phyloP scores from a whole-genome alignment of 2,329 filamentous ascomycete species.

The Fusarium sp. region DNA sequence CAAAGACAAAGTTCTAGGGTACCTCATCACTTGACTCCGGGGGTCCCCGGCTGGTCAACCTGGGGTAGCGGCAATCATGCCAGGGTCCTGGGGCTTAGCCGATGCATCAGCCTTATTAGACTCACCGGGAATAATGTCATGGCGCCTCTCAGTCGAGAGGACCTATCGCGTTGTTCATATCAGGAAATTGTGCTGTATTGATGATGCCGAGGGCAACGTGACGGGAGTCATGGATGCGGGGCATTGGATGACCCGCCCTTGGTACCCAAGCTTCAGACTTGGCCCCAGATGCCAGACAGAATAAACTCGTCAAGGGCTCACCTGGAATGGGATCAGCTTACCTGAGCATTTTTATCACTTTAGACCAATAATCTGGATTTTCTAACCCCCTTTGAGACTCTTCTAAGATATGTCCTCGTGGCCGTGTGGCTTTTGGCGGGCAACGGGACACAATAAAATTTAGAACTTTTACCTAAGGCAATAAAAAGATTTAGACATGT shows the following conservation, averaged over 20 bases:
- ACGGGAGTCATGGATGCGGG: neutral
- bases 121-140: neutral
- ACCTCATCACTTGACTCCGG: neutral
- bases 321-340: no score
- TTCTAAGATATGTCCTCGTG: no score
- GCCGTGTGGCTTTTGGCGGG: no score
- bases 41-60: neutral
- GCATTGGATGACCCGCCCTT: neutral
- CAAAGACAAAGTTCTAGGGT: neutral
- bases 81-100: neutral
- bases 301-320: no score
- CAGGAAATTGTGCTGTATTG: neutral
- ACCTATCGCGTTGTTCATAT: neutral
- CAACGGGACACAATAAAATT: no score
- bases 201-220: neutral
- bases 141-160: neutral
- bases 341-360: no score
- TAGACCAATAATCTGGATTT: no score
- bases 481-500: no score
- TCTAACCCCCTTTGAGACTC: no score
- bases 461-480: no score
- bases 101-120: neutral
- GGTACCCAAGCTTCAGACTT: no score
- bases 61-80: neutral
- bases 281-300: no score